Evolutionary conservation across 148 eudicot genomes (phyloP).

Genomic region (Chenopodium album): DNA sequence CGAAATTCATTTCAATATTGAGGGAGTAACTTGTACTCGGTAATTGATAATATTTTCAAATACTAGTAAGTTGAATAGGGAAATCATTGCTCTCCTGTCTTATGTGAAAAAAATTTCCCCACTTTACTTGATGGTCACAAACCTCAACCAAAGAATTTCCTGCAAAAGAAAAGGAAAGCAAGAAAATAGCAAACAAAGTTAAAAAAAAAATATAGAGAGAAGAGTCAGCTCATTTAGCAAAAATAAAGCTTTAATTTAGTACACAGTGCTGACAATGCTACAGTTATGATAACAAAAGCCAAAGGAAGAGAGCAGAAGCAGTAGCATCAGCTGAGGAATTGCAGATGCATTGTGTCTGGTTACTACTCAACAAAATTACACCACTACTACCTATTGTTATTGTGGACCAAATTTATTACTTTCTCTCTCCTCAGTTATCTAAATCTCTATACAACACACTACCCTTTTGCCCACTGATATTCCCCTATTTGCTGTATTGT

Average conservation of each 20-base stretch:
- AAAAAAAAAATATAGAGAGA: not conserved
- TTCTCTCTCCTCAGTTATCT: constrained; percentile 29
- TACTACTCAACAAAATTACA: constrained; percentile 34
- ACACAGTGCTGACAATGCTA: constrained; percentile 28
- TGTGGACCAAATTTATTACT: constrained; percentile 25
- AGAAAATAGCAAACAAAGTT: not conserved
- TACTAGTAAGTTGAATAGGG: not conserved
- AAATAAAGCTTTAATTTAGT: constrained; percentile 1
- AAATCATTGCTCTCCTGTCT: not conserved
- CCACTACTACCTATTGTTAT: not conserved
- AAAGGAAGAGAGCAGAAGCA: constrained; percentile 16
- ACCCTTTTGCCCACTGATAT: constrained; percentile 46
- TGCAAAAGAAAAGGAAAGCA: not conserved
- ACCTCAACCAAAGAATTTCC: constrained; percentile 1
- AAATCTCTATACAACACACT: constrained; percentile 20
- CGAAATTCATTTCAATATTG: no score
- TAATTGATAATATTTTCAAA: not conserved
- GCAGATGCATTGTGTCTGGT: constrained; percentile 45
- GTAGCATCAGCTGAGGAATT: constrained; percentile 19
- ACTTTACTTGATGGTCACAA: not conserved
- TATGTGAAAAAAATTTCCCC: not conserved
- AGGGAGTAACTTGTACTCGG: no score
- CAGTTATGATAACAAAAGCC: constrained; percentile 25
- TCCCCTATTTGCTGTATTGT: constrained; percentile 47
- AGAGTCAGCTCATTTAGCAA: constrained; percentile 5